Conservation (phyloP, 2,329 filamentous ascomycete species). For the Trichoderma atroviride region DNA sequence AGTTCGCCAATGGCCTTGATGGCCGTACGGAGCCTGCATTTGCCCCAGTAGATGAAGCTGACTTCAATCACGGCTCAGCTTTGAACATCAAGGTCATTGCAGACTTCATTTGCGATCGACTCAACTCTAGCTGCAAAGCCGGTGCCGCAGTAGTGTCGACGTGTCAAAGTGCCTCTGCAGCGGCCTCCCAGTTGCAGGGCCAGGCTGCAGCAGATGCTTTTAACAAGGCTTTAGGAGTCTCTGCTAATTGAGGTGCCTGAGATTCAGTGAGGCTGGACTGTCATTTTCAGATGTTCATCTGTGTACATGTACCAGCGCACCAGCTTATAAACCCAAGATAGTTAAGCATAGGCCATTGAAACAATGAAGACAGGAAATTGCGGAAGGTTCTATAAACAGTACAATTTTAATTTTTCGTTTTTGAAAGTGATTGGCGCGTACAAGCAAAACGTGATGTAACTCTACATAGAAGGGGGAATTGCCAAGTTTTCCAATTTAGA, state of each 20-base stretch:
- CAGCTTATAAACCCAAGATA: background rate
- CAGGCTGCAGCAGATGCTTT: conserved; percentile 14
- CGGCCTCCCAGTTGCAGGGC: background rate
- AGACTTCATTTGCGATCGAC: background rate
- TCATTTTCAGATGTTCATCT: background rate
- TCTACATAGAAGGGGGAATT: no score
- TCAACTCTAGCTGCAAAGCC: background rate
- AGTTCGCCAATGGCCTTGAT: conserved; percentile 13
- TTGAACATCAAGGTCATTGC: background rate
- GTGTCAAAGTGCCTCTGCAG: conserved; percentile 3
- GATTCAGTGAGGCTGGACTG: background rate
- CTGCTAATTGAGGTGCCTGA: background rate
- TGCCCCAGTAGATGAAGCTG: background rate
- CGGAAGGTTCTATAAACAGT: background rate
- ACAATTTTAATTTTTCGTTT: background rate
- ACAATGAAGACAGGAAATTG: background rate
- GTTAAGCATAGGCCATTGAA: background rate
- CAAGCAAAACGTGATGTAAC: background rate
- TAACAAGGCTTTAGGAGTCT: conserved; percentile 1
- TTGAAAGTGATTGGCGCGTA: background rate
- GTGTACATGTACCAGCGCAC: no score
- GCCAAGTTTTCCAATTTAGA: no score
- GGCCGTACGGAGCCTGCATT: conserved; percentile 2
- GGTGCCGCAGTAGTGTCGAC: background rate
- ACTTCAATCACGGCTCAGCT: background rate